phyloP scores from a whole-genome alignment of 805 yeast species.

The Candida mattraensis region DNA sequence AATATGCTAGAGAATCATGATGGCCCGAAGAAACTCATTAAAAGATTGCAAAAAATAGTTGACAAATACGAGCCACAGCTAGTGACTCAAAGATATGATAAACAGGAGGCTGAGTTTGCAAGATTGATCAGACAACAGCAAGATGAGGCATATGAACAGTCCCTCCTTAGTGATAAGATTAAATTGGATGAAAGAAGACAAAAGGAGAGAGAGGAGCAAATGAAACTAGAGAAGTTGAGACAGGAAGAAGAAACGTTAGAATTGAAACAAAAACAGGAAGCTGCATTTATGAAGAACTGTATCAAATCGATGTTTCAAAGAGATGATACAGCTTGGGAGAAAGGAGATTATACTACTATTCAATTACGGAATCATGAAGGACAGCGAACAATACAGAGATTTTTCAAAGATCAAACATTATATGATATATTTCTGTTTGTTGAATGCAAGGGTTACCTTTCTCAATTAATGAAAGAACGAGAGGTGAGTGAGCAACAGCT shows the following conservation, averaged over 20 bases:
- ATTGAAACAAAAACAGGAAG: conserved; percentile 18
- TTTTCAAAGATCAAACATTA: conserved; percentile 39
- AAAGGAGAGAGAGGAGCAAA: conserved; percentile 24
- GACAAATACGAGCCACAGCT: conserved; percentile 64
- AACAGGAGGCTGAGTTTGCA: conserved; percentile 55
- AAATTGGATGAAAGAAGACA: conserved; percentile 47
- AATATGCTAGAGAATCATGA: conserved; percentile 11
- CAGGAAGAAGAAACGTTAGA: conserved; percentile 18
- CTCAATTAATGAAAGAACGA: conserved; percentile 10
- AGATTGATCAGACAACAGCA: conserved; percentile 63
- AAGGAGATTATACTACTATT: conserved; percentile 39
- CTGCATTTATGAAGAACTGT: conserved; percentile 23
- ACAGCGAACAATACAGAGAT: conserved; percentile 44
- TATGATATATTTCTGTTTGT: conserved; percentile 51
- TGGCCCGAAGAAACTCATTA: conserved; percentile 32
- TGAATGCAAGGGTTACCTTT: conserved; percentile 38
- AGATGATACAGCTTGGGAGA: conserved; percentile 19
- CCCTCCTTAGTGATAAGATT: conserved; percentile 54
- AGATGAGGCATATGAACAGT: conserved; percentile 63
- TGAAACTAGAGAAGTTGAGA: conserved; percentile 16
- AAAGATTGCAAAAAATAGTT: conserved; percentile 41
- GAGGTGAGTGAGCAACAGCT: conserved; percentile 15
- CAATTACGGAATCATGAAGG: conserved; percentile 60
- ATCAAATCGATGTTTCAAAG: conserved; percentile 7
- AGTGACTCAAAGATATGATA: conserved; percentile 56